Base-by-base conservation (phyloP, 352 stramenopile genomes). In the Pythium pyrilobum region DNA sequence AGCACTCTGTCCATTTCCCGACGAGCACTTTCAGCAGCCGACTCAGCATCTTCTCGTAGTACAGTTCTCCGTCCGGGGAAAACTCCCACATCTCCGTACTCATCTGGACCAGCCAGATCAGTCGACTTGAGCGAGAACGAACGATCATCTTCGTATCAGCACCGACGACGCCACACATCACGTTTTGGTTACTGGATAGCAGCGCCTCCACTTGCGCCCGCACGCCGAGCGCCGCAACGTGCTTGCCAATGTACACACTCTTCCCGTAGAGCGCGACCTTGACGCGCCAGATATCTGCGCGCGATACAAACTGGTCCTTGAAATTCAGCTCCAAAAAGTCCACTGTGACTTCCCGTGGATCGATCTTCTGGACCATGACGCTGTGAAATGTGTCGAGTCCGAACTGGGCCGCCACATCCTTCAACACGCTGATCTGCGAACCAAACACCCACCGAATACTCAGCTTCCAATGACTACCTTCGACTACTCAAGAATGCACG, bases 31-130 rank as follows among this genome's bases (percentile, higher is more conserved):
- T 66, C 4, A 96, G 69, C 43, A 97, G 72, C 0, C 72, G 64
- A 24, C 92, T 68, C 5, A 98, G 53, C 41, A 97, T 77, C 38
- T 95, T 96, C 52, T 97, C 89, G 57, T 96, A 92, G 64, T 97
- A 97, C 12, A 97, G 63, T 52, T 96, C 74, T 15, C 82, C 85
- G 40, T 92, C 77, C 4, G 86, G 71, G 7, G 83, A 83, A 40
- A 95, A 95, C 52, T 98, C 89, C 83, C 88, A 98, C 89, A 97
- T 97, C 46, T 98, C 92, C 1, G 83, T 79, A 43, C 78, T 96
- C 86, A 99, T 97, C 61, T 99, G 95, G 20, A 99, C 89, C 28
- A 99, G 81, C 95, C 96, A 99, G 52, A 99, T 96, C 50, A 99
- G 87, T 15, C 96, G 78, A 40, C 93, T 95, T 2, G 92, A 98